Percentiles rank a stretch among this genome's conserved stretches.
These are phyloP conservation scores for Cercospora brassicicola DNA, from an alignment of 2,329 filamentous ascomycete species.

Conservation along the genomic window DNA sequence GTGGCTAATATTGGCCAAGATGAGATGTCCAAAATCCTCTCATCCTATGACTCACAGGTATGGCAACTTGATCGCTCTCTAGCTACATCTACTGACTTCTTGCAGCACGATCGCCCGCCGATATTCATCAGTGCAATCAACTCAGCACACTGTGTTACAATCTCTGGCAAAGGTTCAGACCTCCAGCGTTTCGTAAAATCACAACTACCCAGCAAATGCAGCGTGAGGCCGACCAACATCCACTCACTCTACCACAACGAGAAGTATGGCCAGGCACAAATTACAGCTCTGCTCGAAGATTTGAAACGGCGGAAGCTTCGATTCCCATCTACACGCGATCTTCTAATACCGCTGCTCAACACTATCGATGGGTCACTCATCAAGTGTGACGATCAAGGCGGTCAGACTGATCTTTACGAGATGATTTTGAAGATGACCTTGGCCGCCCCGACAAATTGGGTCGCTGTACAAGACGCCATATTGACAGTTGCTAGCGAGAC, in stretches of 20 bases:
- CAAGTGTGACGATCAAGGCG: neutral
- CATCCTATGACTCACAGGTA: neutral
- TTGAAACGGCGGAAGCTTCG: neutral
- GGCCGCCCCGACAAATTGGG: slow-evolving; percentile 8
- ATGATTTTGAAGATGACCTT: slow-evolving; percentile 11
- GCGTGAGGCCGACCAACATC: slow-evolving; percentile 9
- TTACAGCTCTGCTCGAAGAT: neutral
- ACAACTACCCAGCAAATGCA: slow-evolving; percentile 5
- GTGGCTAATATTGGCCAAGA: slow-evolving; percentile 2
- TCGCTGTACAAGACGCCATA: slow-evolving; percentile 11
- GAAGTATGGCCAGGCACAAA: neutral
- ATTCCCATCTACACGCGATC: slow-evolving; percentile 5
- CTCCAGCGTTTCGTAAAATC: slow-evolving; percentile 2
- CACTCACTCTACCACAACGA: slow-evolving; percentile 12
- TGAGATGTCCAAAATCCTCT: slow-evolving; percentile 4
- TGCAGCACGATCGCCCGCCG: neutral
- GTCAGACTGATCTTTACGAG: neutral
- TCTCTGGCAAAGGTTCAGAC: slow-evolving; percentile 1
- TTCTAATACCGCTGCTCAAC: slow-evolving; percentile 9
- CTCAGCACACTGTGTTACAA: slow-evolving; percentile 3
- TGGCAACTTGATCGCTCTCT: neutral
- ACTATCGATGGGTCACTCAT: slow-evolving; percentile 8
- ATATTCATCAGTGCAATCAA: slow-evolving; percentile 13
- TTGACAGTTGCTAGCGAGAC: neutral
- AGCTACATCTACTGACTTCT: neutral